These are phyloP conservation scores for Bolboschoenoplectus hybrid DNA, from an alignment of 202 grass and related monocot genomes.

Conservation along the genomic window DNA sequence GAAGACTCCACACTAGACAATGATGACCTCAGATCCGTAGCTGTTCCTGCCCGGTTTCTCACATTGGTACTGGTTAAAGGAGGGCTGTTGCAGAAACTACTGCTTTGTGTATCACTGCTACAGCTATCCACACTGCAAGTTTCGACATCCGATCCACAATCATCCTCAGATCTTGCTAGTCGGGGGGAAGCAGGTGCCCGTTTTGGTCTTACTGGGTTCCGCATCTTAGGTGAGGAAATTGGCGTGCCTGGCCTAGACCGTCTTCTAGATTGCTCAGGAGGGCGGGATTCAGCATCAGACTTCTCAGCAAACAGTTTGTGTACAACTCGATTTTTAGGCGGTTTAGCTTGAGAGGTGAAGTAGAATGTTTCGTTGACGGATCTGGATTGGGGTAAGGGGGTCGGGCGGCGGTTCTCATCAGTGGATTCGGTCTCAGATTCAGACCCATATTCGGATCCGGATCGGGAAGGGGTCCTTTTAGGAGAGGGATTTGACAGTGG, in stretches of 20 bases:
- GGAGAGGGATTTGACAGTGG: slow-evolving; percentile 44
- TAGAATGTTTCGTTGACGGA: slow-evolving; percentile 25
- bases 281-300: slow-evolving; percentile 25
- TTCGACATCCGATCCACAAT: slow-evolving; percentile 23
- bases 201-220: slow-evolving; percentile 22
- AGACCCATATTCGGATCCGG: slow-evolving; percentile 33
- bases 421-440: slow-evolving; percentile 49
- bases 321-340: slow-evolving; percentile 48
- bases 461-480: slow-evolving; percentile 41
- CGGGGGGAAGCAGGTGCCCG: not conserved
- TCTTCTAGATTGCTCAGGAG: slow-evolving; percentile 16
- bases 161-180: slow-evolving; percentile 19
- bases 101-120: slow-evolving; percentile 17
- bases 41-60: slow-evolving; percentile 51
- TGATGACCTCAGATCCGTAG: slow-evolving; percentile 67
- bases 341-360: slow-evolving; percentile 35
- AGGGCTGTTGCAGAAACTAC: slow-evolving; percentile 71
- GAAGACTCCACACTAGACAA: slow-evolving; percentile 58
- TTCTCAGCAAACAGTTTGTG: slow-evolving; percentile 74
- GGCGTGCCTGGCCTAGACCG: slow-evolving; percentile 43
- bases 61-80: slow-evolving; percentile 43
- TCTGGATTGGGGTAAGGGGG: slow-evolving; percentile 23
- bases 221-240: not conserved
- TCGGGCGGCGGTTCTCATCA: slow-evolving; percentile 63
- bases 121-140: slow-evolving; percentile 32